Evolutionary conservation across 352 stramenopile species (phyloP).

Genomic region (Phytophthora citrophthora): DNA sequence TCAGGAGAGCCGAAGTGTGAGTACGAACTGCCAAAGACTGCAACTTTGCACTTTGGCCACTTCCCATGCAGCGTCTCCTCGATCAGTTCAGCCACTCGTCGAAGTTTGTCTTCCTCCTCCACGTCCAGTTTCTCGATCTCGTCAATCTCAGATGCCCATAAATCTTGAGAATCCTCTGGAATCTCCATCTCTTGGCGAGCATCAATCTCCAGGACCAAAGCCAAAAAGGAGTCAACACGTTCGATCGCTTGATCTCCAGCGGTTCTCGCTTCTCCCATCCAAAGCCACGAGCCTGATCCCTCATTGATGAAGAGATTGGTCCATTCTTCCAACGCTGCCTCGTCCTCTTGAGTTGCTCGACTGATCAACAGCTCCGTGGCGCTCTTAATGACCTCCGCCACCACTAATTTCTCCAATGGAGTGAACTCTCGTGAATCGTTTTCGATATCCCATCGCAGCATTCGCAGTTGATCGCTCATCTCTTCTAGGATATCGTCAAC

Average conservation of each 20-base stretch:
- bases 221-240: conserved; percentile 38
- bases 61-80: conserved; percentile 37
- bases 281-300: conserved; percentile 25
- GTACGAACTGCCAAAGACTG: conserved; percentile 72
- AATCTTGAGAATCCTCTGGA: neutral
- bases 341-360: conserved; percentile 30
- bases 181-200: conserved; percentile 2
- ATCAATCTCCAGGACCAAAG: conserved; percentile 32
- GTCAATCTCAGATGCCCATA: conserved; percentile 23
- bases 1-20: conserved; percentile 65
- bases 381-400: conserved; percentile 50
- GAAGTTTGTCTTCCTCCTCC: conserved; percentile 39
- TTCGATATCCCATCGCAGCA: conserved; percentile 22
- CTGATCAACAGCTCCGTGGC: conserved; percentile 66
- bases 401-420: conserved; percentile 34
- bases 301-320: neutral
- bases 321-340: conserved; percentile 23
- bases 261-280: conserved; percentile 13
- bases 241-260: conserved; percentile 18
- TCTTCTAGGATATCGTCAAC: conserved; percentile 24
- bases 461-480: conserved; percentile 22
- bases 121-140: conserved; percentile 36
- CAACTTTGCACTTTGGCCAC: conserved; percentile 40
- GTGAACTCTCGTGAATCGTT: conserved; percentile 7
- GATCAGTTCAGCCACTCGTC: conserved; percentile 34